Base-by-base conservation (phyloP, 345 rosid species). In the Kernera saxatilis region DNA sequence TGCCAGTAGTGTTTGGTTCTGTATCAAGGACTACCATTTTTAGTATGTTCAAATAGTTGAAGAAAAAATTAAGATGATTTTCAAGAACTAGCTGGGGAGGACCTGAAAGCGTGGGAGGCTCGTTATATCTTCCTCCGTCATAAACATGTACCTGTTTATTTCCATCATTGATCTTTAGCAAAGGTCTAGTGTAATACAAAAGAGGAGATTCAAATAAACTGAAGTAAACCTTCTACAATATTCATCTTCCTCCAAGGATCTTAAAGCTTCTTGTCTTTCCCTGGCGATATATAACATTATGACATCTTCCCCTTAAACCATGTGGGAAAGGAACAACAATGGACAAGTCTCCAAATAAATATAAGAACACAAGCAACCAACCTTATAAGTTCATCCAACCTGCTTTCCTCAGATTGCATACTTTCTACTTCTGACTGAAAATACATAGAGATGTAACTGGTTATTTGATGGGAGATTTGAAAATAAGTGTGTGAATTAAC, bases 101-200 rank as follows among this genome's bases (percentile, higher is more conserved):
- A 90, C 96, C 90, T 87, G 81, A 81, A 87, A 86, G 74, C 71
- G 70, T 15, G 89, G 82, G 70, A 84, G 78, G 77, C 77, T 76
- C 3, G 78, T 57, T 43, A 90, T 81, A 80, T 87, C 91, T 70
- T 87, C 84, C 79, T 81, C 81, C 0, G 84, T 82, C 74, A 90
- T 53, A 73, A 87, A 86, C 57, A 86, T 76, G 82, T 78, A 77
- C 82, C 96, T 89, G 77, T 57, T 43, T 22, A 64, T 37, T 40
- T 58, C 45, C 55, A 44, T 44, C 67, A 72, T 26, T 55, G 33
- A 43, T 39, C 15, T 71, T 46, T 61, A 61, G 40, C 61, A 26
- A 71, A 49, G 15, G 11, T 29, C 19, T 61, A 2, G 21, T 26
- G 51, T 50, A 45, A 45, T 4, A 72, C 18, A 44, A 44, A 45